Evolutionary conservation across 192 early-diverging fungal genomes (phyloP).

Genomic region (Tieghemiomyces parasiticus): DNA sequence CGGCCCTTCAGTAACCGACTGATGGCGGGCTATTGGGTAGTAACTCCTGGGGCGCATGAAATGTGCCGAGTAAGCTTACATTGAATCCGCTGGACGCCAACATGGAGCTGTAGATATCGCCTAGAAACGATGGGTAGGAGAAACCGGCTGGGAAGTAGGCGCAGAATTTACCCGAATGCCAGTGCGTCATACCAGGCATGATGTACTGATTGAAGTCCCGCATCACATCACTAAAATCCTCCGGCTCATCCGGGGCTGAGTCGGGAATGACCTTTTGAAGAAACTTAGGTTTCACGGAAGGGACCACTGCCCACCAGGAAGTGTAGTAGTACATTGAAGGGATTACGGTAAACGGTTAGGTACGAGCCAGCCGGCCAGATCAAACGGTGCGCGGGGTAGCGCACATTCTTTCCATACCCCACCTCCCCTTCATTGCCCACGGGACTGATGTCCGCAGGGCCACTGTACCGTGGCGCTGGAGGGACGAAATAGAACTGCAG

Average conservation of each 20-base stretch:
- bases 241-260: slow-evolving; percentile 36
- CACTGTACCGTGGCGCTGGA: too few species aligned
- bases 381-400: too few species aligned
- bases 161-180: slow-evolving; percentile 48
- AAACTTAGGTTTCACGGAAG: slow-evolving; percentile 39
- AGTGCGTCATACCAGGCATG: slow-evolving; percentile 51
- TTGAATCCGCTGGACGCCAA: slow-evolving; percentile 33
- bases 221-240: slow-evolving; percentile 25
- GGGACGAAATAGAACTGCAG: too few species aligned
- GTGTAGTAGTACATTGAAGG: not conserved
- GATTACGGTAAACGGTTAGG: too few species aligned
- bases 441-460: too few species aligned
- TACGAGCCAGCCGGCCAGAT: too few species aligned
- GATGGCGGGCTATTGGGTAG: too few species aligned
- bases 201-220: slow-evolving; percentile 36
- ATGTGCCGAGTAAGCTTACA: slow-evolving; percentile 15
- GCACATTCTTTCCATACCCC: too few species aligned
- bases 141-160: slow-evolving; percentile 37
- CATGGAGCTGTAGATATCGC: slow-evolving; percentile 49
- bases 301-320: slow-evolving; percentile 16
- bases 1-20: too few species aligned
- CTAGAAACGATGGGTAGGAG: slow-evolving; percentile 39
- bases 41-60: too few species aligned
- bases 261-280: slow-evolving; percentile 33
- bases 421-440: too few species aligned